Percentiles rank a stretch among this genome's conserved stretches.
Evolutionary conservation across 2,329 filamentous ascomycete species (phyloP).

Genomic region (Elsinoe australis): DNA sequence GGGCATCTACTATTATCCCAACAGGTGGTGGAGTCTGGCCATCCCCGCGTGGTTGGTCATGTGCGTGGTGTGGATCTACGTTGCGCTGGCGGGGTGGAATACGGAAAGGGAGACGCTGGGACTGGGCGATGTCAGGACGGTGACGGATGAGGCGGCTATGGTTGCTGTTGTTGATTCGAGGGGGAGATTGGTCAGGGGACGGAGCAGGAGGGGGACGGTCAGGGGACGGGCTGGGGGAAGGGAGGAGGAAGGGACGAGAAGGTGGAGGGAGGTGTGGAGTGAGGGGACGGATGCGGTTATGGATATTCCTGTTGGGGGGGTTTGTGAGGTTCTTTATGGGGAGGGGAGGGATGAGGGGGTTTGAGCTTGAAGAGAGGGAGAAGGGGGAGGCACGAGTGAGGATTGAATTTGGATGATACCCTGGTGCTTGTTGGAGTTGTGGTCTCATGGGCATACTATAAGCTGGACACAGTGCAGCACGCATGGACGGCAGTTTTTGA

Average conservation of each 20-base stretch:
- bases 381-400: too few species aligned
- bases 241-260: slow-evolving; percentile 36
- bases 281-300: slow-evolving; percentile 93
- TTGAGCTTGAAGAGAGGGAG: too few species aligned
- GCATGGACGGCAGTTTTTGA: too few species aligned
- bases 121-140: slow-evolving; percentile 71
- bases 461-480: too few species aligned
- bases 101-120: slow-evolving; percentile 78
- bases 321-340: slow-evolving; percentile 90
- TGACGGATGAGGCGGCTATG: slow-evolving; percentile 84
- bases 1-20: slow-evolving; percentile 93
- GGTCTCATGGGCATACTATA: too few species aligned
- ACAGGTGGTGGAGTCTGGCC: slow-evolving; percentile 95
- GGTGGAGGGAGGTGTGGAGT: slow-evolving; percentile 78
- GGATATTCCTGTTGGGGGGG: slow-evolving; percentile 90
- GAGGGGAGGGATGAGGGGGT: slow-evolving; percentile 44
- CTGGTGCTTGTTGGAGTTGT: too few species aligned
- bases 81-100: slow-evolving; percentile 86
- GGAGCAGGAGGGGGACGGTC: slow-evolving; percentile 24
- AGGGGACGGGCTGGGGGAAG: slow-evolving; percentile 29
- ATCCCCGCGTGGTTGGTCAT: slow-evolving; percentile 87
- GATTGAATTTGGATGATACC: too few species aligned
- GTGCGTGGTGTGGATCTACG: slow-evolving; percentile 83
- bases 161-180: slow-evolving; percentile 72
- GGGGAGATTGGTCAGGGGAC: slow-evolving; percentile 45